Conservation (phyloP, 768 basidiomycete genomes). For the Candolleomyces aberdarensis region DNA sequence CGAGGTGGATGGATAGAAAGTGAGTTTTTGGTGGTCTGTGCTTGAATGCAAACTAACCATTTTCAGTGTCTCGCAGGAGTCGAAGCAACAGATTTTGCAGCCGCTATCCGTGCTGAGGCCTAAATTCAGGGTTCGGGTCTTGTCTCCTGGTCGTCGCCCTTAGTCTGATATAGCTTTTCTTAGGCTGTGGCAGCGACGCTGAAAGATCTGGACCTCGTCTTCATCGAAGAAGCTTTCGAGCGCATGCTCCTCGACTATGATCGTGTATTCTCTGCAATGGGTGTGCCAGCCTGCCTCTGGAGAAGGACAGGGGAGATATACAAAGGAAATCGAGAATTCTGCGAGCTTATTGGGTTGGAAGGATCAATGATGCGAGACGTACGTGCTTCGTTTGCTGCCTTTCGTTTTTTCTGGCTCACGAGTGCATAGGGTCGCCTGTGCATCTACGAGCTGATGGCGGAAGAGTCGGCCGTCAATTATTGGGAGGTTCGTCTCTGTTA, state of each 20-base stretch:
- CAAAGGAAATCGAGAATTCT: slow-evolving; percentile 96
- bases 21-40: slow-evolving; percentile 27
- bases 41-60: not conserved
- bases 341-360: slow-evolving; percentile 84
- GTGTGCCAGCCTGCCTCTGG: slow-evolving; percentile 96
- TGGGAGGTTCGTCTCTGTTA: slow-evolving; percentile 68
- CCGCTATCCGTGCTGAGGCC: slow-evolving; percentile 83
- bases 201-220: slow-evolving; percentile 74
- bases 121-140: slow-evolving; percentile 63
- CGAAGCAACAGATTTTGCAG: slow-evolving; percentile 88
- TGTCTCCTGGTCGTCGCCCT: not conserved
- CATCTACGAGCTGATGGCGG: slow-evolving; percentile 98
- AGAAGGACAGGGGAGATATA: slow-evolving; percentile 97
- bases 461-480: slow-evolving; percentile 94
- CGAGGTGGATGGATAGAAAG: slow-evolving; percentile 95
- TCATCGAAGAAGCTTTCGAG: slow-evolving; percentile 98
- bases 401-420: not conserved
- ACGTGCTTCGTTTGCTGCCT: slow-evolving; percentile 21
- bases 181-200: not conserved
- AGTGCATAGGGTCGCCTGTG: slow-evolving; percentile 75
- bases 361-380: slow-evolving; percentile 87
- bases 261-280: slow-evolving; percentile 92
- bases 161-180: not conserved
- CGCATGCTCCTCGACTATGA: slow-evolving; percentile 94
- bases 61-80: slow-evolving; percentile 80